These are phyloP conservation scores for Suhomyces canberraensis DNA, from an alignment of 805 yeast species.

Conservation along the genomic window DNA sequence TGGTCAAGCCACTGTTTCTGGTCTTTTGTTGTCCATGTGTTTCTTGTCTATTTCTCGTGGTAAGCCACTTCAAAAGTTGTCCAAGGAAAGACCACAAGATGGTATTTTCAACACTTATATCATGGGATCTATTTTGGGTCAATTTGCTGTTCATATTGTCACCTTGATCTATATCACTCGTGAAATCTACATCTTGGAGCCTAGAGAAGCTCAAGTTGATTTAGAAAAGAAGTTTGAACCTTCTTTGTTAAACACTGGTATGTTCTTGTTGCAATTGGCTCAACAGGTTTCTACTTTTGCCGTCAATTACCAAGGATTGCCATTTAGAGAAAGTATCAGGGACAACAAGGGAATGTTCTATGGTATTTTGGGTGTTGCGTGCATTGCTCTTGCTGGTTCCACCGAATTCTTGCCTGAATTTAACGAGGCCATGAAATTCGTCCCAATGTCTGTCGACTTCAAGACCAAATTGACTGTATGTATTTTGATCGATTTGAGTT, in stretches of 20 bases:
- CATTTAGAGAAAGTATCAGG: conserved; percentile 85
- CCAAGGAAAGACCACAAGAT: conserved; percentile 94
- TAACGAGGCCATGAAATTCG: conserved; percentile 88
- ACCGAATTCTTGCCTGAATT: conserved; percentile 94
- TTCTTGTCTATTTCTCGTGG: conserved; percentile 95
- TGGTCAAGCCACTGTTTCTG: conserved; percentile 97
- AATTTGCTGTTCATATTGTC: conserved; percentile 87
- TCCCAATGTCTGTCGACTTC: conserved; percentile 74
- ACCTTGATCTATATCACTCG: conserved; percentile 79
- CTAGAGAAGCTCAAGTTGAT: conserved; percentile 87
- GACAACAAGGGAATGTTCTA: conserved; percentile 97
- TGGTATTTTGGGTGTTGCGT: conserved; percentile 89
- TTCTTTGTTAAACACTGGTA: conserved; percentile 91
- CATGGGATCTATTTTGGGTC: conserved; percentile 97
- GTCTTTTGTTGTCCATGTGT: conserved; percentile 86
- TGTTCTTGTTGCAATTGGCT: conserved; percentile 88
- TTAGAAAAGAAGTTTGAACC: conserved; percentile 86
- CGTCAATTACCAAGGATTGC: conserved; percentile 95
- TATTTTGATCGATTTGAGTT: conserved; percentile 71
- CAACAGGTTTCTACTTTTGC: conserved; percentile 98
- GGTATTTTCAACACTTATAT: conserved; percentile 94
- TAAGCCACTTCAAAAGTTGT: conserved; percentile 80
- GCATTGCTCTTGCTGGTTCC: conserved; percentile 83
- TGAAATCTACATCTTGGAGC: conserved; percentile 84
- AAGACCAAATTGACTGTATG: conserved; percentile 72